phyloP scores from a whole-genome alignment of 2,329 filamentous ascomycete species.

The Huntiella bhutanensis region DNA sequence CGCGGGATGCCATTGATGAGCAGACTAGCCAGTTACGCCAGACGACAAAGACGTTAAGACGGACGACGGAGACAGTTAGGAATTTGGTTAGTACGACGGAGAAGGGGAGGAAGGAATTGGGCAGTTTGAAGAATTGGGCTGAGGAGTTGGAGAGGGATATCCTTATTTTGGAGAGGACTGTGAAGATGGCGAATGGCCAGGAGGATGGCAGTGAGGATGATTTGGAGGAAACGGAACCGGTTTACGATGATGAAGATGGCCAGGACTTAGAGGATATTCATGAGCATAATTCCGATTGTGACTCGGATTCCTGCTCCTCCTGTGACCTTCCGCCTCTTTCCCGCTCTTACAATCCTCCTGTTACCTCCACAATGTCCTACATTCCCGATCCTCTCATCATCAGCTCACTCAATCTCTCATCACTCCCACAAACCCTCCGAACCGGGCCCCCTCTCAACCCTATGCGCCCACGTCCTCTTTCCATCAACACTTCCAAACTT shows the following conservation, averaged over 20 bases:
- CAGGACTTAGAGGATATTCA: neutral
- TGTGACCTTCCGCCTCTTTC: neutral
- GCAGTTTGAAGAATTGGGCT: constrained; percentile 73
- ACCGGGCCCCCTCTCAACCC: neutral
- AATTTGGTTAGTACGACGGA: constrained; percentile 43
- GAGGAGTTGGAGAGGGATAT: constrained; percentile 59
- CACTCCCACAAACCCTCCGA: neutral
- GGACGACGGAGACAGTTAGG: constrained; percentile 42
- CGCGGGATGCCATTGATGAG: constrained; percentile 41
- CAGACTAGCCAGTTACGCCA: constrained; percentile 39
- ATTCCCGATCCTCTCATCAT: neutral
- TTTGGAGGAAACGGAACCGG: constrained; percentile 12
- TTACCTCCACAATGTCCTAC: neutral
- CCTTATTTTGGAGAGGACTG: constrained; percentile 43
- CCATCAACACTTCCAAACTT: neutral
- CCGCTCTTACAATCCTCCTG: neutral
- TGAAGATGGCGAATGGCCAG: constrained; percentile 24
- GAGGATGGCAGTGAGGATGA: constrained; percentile 4
- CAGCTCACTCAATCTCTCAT: neutral
- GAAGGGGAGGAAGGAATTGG: constrained; percentile 54
- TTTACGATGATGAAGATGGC: constrained; percentile 4
- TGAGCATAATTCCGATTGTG: neutral
- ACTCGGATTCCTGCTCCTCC: neutral
- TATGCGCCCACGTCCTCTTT: neutral
- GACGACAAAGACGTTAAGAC: constrained; percentile 43